phyloP scores from a whole-genome alignment of 495 filamentous ascomycete species.

The Hyaloscypha hepaticicola region DNA sequence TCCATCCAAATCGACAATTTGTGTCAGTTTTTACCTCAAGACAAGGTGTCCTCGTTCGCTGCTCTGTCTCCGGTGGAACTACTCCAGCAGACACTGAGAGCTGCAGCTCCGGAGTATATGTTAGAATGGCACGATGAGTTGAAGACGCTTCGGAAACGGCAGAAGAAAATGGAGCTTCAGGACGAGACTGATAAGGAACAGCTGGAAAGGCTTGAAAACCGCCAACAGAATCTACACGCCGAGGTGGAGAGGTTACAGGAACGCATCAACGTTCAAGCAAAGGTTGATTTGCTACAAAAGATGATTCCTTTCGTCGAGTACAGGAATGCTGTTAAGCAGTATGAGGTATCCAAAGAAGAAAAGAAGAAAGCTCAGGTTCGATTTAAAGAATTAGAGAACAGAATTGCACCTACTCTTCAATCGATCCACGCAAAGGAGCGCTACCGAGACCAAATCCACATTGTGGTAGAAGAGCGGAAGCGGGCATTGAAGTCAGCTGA shows the following conservation, averaged over 20 bases:
- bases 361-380: constrained; percentile 50
- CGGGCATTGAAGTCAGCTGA: constrained; percentile 52
- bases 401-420: constrained; percentile 65
- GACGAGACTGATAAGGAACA: constrained; percentile 59
- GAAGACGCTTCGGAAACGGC: constrained; percentile 64
- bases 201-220: constrained; percentile 62
- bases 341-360: constrained; percentile 43
- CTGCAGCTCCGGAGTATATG: constrained; percentile 80
- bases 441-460: constrained; percentile 48
- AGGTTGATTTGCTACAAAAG: constrained; percentile 64
- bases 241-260: constrained; percentile 84
- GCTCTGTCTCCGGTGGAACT: constrained; percentile 82
- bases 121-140: constrained; percentile 73
- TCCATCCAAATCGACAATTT: constrained; percentile 95
- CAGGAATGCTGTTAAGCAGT: constrained; percentile 35
- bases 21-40: constrained; percentile 96
- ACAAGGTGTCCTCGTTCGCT: constrained; percentile 93
- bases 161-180: constrained; percentile 61
- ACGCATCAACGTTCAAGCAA: constrained; percentile 62
- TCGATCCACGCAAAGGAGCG: constrained; percentile 64
- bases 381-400: constrained; percentile 54
- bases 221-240: constrained; percentile 74
- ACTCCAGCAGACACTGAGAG: constrained; percentile 78
- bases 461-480: constrained; percentile 28
- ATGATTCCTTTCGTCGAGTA: constrained; percentile 67